These are phyloP conservation scores for Talaromyces sp. DNA, from an alignment of 2,329 filamentous ascomycete species.

Conservation along the genomic window DNA sequence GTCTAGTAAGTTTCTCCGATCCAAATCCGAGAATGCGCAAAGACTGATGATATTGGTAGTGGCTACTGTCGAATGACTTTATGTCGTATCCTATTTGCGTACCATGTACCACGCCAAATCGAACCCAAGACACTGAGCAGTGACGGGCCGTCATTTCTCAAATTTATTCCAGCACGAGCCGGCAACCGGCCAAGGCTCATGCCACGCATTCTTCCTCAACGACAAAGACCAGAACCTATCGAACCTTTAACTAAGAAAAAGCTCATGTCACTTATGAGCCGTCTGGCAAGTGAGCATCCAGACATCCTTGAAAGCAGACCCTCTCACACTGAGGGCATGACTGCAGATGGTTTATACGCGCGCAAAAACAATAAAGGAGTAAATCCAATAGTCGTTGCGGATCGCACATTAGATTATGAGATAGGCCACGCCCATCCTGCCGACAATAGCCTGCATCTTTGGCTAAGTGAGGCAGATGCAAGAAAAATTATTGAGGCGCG, in stretches of 20 bases:
- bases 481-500: conserved; percentile 14
- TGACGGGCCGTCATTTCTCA: conserved; percentile 8
- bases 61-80: conserved; percentile 16
- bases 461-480: conserved; percentile 13
- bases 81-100: conserved; percentile 9
- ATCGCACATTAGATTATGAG: not conserved
- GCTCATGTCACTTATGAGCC: conserved; percentile 1
- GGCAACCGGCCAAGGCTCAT: conserved; percentile 11
- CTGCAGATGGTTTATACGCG: conserved; percentile 12
- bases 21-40: not conserved
- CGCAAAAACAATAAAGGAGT: conserved; percentile 2
- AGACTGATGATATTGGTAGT: not conserved
- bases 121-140: conserved; percentile 7
- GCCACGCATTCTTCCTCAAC: conserved; percentile 16
- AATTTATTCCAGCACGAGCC: conserved; percentile 1
- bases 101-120: conserved; percentile 14
- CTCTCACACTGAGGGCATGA: conserved; percentile 6
- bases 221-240: conserved; percentile 8
- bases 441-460: conserved; percentile 14
- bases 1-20: conserved; percentile 1
- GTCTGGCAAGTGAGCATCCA: not conserved
- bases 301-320: conserved; percentile 9
- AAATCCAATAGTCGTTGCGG: not conserved
- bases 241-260: not conserved
- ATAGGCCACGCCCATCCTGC: conserved; percentile 8